Conservation (phyloP, 163 green algal genomes). For the Chlamydomonas reinhardtii region DNA sequence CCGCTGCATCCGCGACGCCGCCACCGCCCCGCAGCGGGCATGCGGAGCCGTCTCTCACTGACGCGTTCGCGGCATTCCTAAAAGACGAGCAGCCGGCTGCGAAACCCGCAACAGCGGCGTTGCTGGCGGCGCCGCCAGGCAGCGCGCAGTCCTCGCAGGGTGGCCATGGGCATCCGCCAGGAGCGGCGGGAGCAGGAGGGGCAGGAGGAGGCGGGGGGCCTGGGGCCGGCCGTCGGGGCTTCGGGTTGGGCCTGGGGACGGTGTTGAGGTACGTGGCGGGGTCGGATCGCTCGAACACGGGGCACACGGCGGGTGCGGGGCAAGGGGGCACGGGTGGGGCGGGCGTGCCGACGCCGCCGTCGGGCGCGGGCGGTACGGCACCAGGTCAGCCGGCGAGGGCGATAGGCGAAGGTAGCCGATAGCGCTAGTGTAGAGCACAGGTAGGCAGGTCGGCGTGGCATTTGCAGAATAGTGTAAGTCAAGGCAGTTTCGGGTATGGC, state of each 20-base stretch:
- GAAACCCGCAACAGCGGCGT: slow-evolving; percentile 20
- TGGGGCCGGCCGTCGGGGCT: neutral
- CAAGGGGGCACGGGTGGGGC: neutral
- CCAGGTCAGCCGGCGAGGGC: no score
- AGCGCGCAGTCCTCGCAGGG: no score
- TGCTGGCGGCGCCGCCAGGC: slow-evolving; percentile 23
- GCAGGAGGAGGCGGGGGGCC: neutral
- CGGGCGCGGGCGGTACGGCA: no score
- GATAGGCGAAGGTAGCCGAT: no score
- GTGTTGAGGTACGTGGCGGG: slow-evolving; percentile 35
- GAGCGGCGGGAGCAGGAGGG: neutral
- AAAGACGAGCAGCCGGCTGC: slow-evolving; percentile 29
- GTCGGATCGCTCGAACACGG: neutral
- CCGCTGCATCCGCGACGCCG: neutral
- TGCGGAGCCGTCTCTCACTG: slow-evolving; percentile 1
- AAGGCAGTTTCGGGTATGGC: no score
- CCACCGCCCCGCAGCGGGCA: neutral
- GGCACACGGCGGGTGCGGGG: neutral
- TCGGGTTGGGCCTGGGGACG: slow-evolving; percentile 6
- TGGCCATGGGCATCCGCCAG: neutral
- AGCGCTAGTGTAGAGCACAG: no score
- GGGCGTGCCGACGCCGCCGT: neutral
- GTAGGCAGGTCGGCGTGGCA: no score
- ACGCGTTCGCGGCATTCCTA: slow-evolving; percentile 37
- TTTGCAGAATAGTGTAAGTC: no score